phyloP scores from a whole-genome alignment of 2,329 filamentous ascomycete genomes.

The Calonectria pteridis region DNA sequence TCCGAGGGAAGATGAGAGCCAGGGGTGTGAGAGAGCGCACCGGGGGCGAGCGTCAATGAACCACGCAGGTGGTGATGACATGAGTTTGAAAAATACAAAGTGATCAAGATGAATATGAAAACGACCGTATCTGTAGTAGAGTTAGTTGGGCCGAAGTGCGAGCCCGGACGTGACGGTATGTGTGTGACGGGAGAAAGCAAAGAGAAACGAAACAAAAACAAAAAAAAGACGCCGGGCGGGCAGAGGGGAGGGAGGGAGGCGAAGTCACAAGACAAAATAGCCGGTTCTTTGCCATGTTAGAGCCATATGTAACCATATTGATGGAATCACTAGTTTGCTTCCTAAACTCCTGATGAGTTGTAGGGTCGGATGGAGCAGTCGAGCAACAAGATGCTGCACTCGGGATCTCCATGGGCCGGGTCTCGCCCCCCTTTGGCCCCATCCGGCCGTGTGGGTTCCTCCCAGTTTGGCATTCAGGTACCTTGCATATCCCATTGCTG shows the following conservation, averaged over 20 bases:
- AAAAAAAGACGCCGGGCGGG: not conserved
- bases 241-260: not conserved
- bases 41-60: not conserved
- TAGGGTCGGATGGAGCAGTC: not conserved
- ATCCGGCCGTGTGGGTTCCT: constrained; percentile 18
- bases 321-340: not conserved
- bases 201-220: constrained; percentile 4
- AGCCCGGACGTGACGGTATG: not conserved
- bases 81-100: not conserved
- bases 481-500: constrained; percentile 16
- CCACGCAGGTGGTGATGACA: not conserved
- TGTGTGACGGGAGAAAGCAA: not conserved
- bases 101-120: not conserved
- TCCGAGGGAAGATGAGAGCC: constrained; percentile 3
- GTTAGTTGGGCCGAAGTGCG: not conserved
- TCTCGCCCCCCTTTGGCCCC: constrained; percentile 25
- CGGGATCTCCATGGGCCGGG: constrained; percentile 28
- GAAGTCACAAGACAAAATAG: constrained; percentile 9
- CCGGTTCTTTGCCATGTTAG: not conserved
- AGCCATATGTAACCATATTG: not conserved
- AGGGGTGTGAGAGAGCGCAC: not conserved
- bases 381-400: constrained; percentile 5
- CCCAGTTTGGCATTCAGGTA: constrained; percentile 24
- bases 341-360: not conserved
- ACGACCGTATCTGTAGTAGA: not conserved